phyloP scores from a whole-genome alignment of 441 rosid species.

The Jatropha multifida region DNA sequence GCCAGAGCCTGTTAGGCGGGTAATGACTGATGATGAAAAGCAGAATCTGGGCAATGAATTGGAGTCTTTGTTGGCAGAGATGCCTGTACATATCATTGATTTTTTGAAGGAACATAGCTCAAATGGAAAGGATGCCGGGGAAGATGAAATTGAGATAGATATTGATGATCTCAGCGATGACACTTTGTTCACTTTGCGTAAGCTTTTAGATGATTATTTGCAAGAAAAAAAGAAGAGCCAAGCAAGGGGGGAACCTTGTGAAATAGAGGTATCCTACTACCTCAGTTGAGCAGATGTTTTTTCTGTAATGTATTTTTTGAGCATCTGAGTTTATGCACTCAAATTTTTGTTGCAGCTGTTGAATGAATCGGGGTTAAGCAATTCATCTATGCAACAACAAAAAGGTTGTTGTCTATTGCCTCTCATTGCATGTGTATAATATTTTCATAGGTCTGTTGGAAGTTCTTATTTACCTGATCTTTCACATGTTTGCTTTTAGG shows the following conservation, averaged over 20 bases:
- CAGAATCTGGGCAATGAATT: conserved; percentile 51
- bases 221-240: conserved; percentile 50
- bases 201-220: conserved; percentile 72
- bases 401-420: conserved; percentile 47
- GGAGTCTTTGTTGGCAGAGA: conserved; percentile 57
- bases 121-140: conserved; percentile 47
- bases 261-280: conserved; percentile 60
- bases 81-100: conserved; percentile 63
- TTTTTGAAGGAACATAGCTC: conserved; percentile 63
- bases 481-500: conserved; percentile 41
- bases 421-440: conserved; percentile 4
- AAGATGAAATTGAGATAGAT: conserved; percentile 87
- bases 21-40: conserved; percentile 63
- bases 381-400: conserved; percentile 57
- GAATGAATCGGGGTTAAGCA: conserved; percentile 69
- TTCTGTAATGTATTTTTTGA: neutral
- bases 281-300: neutral
- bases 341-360: conserved; percentile 46
- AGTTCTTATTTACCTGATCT: conserved; percentile 3
- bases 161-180: conserved; percentile 68
- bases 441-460: neutral
- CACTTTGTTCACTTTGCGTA: conserved; percentile 57
- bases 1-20: conserved; percentile 45
- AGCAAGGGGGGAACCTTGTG: conserved; percentile 61
- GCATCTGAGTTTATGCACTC: conserved; percentile 13